Evolutionary conservation across 1,139 yeast species (phyloP).

Genomic region (Hansenula anomala): DNA sequence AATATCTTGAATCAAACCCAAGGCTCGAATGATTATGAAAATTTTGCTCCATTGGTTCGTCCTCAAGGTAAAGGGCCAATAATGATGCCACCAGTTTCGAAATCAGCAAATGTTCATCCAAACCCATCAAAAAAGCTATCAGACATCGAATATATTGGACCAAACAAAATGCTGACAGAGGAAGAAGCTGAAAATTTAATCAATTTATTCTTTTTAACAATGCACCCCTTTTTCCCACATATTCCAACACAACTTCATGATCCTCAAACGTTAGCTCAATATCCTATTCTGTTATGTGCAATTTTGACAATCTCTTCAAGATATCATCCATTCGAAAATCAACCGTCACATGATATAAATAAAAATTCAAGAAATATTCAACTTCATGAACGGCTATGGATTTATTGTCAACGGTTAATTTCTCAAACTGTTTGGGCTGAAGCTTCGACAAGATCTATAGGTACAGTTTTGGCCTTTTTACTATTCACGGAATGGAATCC

Average conservation of each 20-base stretch:
- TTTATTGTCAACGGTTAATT: constrained; percentile 73
- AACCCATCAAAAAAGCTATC: constrained; percentile 46
- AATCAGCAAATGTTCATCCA: constrained; percentile 47
- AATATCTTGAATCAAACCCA: too few species aligned
- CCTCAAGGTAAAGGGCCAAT: constrained; percentile 18
- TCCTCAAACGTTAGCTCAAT: constrained; percentile 62
- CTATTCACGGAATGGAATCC: constrained; percentile 96
- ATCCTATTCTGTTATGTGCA: constrained; percentile 78
- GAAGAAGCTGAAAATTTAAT: constrained; percentile 63
- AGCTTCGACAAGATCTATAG: constrained; percentile 81
- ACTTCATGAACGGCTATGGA: constrained; percentile 78
- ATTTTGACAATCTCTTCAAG: constrained; percentile 76
- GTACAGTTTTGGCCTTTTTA: constrained; percentile 79
- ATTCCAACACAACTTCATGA: constrained; percentile 71
- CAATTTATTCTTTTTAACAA: constrained; percentile 61
- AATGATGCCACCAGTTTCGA: constrained; percentile 43
- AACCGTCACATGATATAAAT: constrained; percentile 22
- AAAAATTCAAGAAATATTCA: constrained; percentile 41
- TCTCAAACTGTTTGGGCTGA: constrained; percentile 95
- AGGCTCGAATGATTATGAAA: neutral
- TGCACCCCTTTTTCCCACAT: constrained; percentile 90
- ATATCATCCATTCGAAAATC: constrained; percentile 50
- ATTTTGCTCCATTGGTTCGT: constrained; percentile 17
- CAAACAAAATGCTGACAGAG: constrained; percentile 57
- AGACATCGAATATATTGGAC: constrained; percentile 58